Percentiles rank a stretch among this genome's conserved stretches.
These are phyloP conservation scores for Fusarium sp. DNA, from an alignment of 2,329 filamentous ascomycete genomes.

Conservation along the genomic window DNA sequence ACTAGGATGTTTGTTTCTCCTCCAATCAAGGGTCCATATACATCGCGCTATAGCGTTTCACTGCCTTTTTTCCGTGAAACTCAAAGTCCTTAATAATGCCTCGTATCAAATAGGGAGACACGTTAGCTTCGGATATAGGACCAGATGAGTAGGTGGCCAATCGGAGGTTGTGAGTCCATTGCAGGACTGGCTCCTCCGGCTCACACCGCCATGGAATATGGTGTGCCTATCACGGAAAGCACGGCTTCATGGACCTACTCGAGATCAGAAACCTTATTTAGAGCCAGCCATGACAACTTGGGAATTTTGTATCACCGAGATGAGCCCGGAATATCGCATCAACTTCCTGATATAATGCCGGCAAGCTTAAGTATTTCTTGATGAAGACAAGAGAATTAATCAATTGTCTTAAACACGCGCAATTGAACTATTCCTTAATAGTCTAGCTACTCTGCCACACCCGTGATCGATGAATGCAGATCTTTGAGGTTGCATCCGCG, in stretches of 20 bases:
- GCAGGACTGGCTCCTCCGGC: background rate
- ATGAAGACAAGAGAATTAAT: background rate
- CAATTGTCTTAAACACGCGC: background rate
- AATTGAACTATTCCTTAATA: background rate
- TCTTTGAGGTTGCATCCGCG: background rate
- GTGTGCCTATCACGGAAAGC: background rate
- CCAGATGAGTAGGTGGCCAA: background rate
- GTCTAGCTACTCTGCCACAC: background rate
- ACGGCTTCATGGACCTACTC: background rate
- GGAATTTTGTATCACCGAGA: background rate
- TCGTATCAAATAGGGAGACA: background rate
- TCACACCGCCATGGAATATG: background rate
- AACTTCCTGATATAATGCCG: background rate
- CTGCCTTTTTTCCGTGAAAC: constrained; percentile 14
- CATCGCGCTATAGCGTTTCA: background rate
- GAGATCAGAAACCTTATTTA: background rate
- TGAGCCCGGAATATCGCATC: background rate
- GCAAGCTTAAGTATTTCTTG: background rate
- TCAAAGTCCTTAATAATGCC: background rate
- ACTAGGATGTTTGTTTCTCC: background rate
- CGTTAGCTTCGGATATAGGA: background rate
- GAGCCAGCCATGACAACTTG: background rate
- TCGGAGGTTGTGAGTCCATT: background rate
- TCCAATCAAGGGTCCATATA: background rate
- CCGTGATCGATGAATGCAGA: background rate